Base-by-base conservation (phyloP, 2,329 filamentous ascomycete genomes). In the Xylaria arbuscula region DNA sequence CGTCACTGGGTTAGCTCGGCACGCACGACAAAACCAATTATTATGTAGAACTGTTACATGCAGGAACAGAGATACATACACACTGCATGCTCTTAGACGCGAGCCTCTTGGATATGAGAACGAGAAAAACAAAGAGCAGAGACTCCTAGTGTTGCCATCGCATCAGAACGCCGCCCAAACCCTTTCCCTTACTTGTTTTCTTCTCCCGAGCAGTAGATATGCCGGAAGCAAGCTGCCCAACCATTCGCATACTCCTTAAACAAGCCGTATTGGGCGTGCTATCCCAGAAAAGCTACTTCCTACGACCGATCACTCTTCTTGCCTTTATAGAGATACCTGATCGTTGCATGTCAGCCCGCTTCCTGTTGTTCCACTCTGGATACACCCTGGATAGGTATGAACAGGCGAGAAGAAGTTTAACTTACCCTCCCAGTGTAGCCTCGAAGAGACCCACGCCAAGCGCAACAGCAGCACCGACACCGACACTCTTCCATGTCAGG, bases 391-490 rank as follows among this genome's bases (percentile, higher is more conserved):
- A 42, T 9, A 48, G 32, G 19, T 10, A 19, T 36, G 19, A 54
- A 19, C 13, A 15, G 22, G 28, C 8, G 17, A 8, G 51, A 36
- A 9, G 38, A 7, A 19, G 11, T 45, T 17, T 78, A 55, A 83
- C 80, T 69, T 80, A 88, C 78, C 81, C 78, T 61, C 84, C 84
- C 54, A 89, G 72, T 32, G 85, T 76, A 17, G 83, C 80, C 79
- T 89, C 85, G 1, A 83, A 80, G 15, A 82, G 80, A 24, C 85
- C 85, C 1, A 88, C 83, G 6, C 80, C 79, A 3, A 83, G 82
- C 2, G 87, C 61, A 47, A 88, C 81, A 50, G 86, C 85, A 11
- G 85, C 78, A 4, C 87, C 87, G 0, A 87, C 65, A 19, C 86
- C 84, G 17, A 84, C 79, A 66, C 79, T 80, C 79, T 84, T 82